Evolutionary conservation across 2,329 filamentous ascomycete species (phyloP).

Genomic region (Epichloe gansuensis): DNA sequence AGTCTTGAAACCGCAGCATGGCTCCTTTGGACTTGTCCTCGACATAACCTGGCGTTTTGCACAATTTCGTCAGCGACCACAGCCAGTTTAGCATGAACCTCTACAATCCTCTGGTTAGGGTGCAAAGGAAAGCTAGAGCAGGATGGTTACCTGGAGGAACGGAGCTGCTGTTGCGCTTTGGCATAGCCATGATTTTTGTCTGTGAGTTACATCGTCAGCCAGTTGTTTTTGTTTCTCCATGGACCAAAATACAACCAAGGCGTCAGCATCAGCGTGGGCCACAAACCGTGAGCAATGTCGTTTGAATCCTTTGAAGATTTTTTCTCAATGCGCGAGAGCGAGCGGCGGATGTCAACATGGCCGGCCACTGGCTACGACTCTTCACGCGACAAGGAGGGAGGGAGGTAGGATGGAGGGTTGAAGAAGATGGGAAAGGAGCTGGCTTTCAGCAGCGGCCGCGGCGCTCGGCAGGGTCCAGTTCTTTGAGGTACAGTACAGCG

Average conservation of each 20-base stretch:
- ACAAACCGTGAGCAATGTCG: slow-evolving; percentile 8
- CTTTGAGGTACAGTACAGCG: neutral
- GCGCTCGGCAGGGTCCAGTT: neutral
- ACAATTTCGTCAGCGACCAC: neutral
- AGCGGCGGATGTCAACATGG: slow-evolving; percentile 24
- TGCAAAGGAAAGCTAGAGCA: neutral
- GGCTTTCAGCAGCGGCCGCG: slow-evolving; percentile 3
- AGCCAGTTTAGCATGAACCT: neutral
- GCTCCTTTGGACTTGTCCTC: slow-evolving; percentile 69
- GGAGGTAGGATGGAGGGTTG: neutral
- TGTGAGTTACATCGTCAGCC: slow-evolving; percentile 3
- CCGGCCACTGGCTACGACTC: slow-evolving; percentile 9
- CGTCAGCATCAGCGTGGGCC: neutral
- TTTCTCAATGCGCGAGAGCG: slow-evolving; percentile 23
- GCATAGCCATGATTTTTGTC: slow-evolving; percentile 36
- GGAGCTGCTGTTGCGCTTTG: slow-evolving; percentile 45
- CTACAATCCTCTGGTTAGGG: neutral
- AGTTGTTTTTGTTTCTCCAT: neutral
- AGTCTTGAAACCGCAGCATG: slow-evolving; percentile 78
- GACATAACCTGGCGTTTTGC: slow-evolving; percentile 52
- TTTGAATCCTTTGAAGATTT: slow-evolving; percentile 19
- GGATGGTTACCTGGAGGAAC: slow-evolving; percentile 33
- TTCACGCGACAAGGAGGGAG: neutral
- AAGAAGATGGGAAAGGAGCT: neutral
- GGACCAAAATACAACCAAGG: neutral